Evolutionary conservation across 1,139 yeast genomes (phyloP), one percentile per base, ranked within the genome.

Genomic region (Magnusiomyces sp.): DNA sequence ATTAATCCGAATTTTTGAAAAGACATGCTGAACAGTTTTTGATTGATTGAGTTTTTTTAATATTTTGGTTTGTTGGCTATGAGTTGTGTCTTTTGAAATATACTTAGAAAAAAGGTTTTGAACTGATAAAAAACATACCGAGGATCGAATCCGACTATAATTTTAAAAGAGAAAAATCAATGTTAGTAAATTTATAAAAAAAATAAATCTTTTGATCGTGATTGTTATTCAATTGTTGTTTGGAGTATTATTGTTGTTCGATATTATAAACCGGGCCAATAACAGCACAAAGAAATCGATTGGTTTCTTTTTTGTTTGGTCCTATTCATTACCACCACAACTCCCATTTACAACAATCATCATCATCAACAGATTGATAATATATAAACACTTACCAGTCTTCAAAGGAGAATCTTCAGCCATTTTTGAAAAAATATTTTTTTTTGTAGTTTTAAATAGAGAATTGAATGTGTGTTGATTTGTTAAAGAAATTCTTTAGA

Each of bases 301-400:
- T 16, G 34, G 32, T 32, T 27, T 40, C 4, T 13, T 31, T 3
- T 5, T 40, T n/a, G 27, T 29, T 5, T 9, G 9, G 14, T 19
- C 6, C 14, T 5, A 31, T 27, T 17, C 13, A 20, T 17, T 14
- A 11, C 33, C 14, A n/a, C 10, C 37, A n/a, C 20, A 17, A n/a
- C n/a, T n/a, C n/a, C n/a, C 39, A 36, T 13, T 23, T 38, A 17
- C 27, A 2, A 7, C 23, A 7, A 17, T 2, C 3, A 43, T 33
- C 19, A 34, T n/a, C 9, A 19, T 3, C 31, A 19, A 16, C 42
- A 29, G 17, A 5, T 33, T 17, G 6, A 39, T n/a, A 39, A 13
- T 16, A 16, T 13, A 29, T n/a, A 10, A 92, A 74, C 83, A 85
- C 67, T 86, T 92, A 58, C 88, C 92, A 56, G 95, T 85, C 61